Evolutionary conservation across 345 rosid genomes (phyloP).

Genomic region (Eucalyptus rudis): DNA sequence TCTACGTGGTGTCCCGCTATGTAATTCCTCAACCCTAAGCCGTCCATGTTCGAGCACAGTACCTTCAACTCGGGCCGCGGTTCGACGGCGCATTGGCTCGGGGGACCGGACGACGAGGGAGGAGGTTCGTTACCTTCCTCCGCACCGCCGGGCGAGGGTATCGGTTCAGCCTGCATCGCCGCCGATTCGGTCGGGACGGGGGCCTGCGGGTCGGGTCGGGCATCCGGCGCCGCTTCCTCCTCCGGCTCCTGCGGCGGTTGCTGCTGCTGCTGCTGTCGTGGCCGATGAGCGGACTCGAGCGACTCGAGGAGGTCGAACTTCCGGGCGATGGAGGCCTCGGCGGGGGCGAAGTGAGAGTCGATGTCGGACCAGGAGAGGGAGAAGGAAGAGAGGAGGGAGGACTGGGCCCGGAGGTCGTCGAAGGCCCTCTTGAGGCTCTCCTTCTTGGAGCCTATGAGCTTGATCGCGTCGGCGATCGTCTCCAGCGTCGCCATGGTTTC

Average conservation of each 20-base stretch:
- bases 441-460: constrained; percentile 37
- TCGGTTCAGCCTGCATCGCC: not conserved
- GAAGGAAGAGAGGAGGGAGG: constrained; percentile 32
- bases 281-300: not conserved
- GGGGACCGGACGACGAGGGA: not conserved
- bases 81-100: constrained; percentile 1
- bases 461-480: constrained; percentile 43
- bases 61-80: constrained; percentile 26
- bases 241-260: not conserved
- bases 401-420: constrained; percentile 50
- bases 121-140: not conserved
- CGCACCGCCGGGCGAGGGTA: not conserved
- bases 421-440: constrained; percentile 39
- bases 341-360: constrained; percentile 51
- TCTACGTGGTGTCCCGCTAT: constrained; percentile 18
- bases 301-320: constrained; percentile 45
- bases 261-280: not conserved
- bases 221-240: not conserved
- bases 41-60: constrained; percentile 53
- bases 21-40: constrained; percentile 39
- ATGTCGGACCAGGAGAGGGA: constrained; percentile 57
- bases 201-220: not conserved
- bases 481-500: constrained; percentile 15
- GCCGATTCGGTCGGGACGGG: not conserved
- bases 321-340: constrained; percentile 18